Conservation (phyloP, 1,139 yeast genomes). For the Candida glucosophila region DNA sequence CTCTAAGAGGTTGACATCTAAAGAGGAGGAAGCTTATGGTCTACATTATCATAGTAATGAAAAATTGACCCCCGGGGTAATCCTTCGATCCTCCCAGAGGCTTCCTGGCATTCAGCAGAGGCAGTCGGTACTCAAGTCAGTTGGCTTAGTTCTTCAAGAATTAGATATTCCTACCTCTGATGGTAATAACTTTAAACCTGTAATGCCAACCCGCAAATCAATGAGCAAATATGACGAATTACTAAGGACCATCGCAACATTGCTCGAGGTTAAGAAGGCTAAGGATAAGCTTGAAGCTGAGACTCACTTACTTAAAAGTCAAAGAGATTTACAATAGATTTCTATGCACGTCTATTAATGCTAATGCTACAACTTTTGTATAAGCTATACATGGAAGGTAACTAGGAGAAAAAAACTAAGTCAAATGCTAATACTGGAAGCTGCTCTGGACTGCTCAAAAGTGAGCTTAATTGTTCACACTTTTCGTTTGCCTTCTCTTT, state of each 20-base stretch:
- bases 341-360: too few species aligned
- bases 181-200: constrained; percentile 55
- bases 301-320: constrained; percentile 49
- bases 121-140: constrained; percentile 66
- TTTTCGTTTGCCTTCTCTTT: too few species aligned
- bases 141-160: constrained; percentile 66
- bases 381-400: too few species aligned
- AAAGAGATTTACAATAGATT: constrained; percentile 31
- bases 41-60: constrained; percentile 70
- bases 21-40: constrained; percentile 84
- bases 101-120: constrained; percentile 40
- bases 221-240: constrained; percentile 74
- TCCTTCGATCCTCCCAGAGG: constrained; percentile 58
- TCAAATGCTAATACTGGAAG: too few species aligned
- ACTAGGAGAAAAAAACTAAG: too few species aligned
- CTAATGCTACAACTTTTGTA: too few species aligned
- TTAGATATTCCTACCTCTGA: constrained; percentile 62
- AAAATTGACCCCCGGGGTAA: constrained; percentile 70
- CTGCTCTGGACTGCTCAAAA: too few species aligned
- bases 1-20: constrained; percentile 54
- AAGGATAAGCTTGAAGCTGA: constrained; percentile 84
- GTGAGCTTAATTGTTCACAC: too few species aligned
- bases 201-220: constrained; percentile 80
- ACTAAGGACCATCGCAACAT: constrained; percentile 59
- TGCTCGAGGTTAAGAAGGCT: constrained; percentile 80